These are phyloP conservation scores for Pseudogymnoascus sp. DNA, from an alignment of 2,329 filamentous ascomycete species.

Conservation along the genomic window DNA sequence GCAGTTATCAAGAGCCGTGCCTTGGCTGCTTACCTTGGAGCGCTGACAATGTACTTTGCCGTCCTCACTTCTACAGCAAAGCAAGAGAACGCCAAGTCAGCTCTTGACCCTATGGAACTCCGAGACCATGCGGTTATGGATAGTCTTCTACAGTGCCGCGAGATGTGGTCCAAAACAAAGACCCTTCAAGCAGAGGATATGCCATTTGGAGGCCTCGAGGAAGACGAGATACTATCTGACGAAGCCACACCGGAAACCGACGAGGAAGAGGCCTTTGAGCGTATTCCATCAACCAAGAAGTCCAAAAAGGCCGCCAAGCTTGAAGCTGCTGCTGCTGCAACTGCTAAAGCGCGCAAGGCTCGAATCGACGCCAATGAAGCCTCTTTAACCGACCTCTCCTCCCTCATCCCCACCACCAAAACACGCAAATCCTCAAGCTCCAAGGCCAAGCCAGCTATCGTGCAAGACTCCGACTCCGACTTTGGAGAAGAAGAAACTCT, in stretches of 20 bases:
- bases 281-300: conserved; percentile 23
- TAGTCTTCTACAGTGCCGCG: conserved; percentile 67
- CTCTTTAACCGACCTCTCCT: conserved; percentile 33
- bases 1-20: conserved; percentile 67
- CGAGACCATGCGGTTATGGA: conserved; percentile 90
- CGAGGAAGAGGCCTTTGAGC: conserved; percentile 8
- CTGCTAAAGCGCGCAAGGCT: conserved; percentile 23
- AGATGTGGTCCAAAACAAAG: conserved; percentile 70
- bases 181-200: conserved; percentile 40
- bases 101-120: conserved; percentile 68
- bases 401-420: conserved; percentile 19
- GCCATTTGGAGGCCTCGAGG: conserved; percentile 28
- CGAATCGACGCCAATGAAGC: conserved; percentile 33
- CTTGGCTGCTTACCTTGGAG: conserved; percentile 75
- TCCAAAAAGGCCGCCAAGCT: conserved; percentile 32
- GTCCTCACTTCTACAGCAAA: conserved; percentile 74
- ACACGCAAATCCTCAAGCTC: conserved; percentile 28
- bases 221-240: conserved; percentile 24
- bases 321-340: conserved; percentile 32
- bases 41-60: conserved; percentile 89
- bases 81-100: conserved; percentile 42
- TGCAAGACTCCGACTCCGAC: conserved; percentile 65
- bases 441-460: conserved; percentile 34
- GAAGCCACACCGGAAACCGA: conserved; percentile 14
- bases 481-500: conserved; percentile 84